Base-by-base conservation (phyloP, 345 rosid species). In the Sisymbrium altissimum region DNA sequence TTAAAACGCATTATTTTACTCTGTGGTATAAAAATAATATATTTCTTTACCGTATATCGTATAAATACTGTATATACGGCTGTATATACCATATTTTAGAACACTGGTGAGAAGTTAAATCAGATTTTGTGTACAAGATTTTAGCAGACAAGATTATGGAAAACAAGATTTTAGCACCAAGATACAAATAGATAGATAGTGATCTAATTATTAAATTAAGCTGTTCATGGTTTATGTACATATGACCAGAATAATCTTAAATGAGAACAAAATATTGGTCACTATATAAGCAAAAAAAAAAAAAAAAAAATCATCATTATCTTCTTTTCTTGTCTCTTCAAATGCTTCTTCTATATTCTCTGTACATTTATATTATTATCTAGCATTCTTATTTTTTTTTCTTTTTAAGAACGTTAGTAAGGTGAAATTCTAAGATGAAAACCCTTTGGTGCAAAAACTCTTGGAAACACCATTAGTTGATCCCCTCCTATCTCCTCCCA, bases 371-470 rank as follows among this genome's bases (percentile, higher is more conserved):
- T 15, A 48, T 48, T 50, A 57, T 23, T 23, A 1, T 23, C 25
- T 23, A 23, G 3, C 25, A 23, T 23, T 23, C 25, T 23, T 23
- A 23, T 23, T 23, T 23, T 23, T 23, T 23, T 23, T 23, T 23
- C 25, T 23, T 23, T 23, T 23, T 23, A 23, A 23, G 3, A 23
- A 23, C 25, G 25, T 44, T 75, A 79, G 86, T 80, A 68, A 32
- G 81, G 64, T 54, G 85, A 84, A 45, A 93, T 86, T 70, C 82
- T 85, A 44, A 93, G 72, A 81, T 87, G 97, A 1, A 85, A 72
- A 32, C 98, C 98, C 68, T 90, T 87, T 35, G 97, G 96, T 72
- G 98, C 98, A 82, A 84, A 89, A 54, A 93, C 96, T 86, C 98
- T 87, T 46, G 98, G 98, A 65, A 93, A 93, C 65, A 86, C 88